Evolutionary conservation across 2,329 filamentous ascomycete species (phyloP).

Genomic region (Microdochium trichocladiopsis): DNA sequence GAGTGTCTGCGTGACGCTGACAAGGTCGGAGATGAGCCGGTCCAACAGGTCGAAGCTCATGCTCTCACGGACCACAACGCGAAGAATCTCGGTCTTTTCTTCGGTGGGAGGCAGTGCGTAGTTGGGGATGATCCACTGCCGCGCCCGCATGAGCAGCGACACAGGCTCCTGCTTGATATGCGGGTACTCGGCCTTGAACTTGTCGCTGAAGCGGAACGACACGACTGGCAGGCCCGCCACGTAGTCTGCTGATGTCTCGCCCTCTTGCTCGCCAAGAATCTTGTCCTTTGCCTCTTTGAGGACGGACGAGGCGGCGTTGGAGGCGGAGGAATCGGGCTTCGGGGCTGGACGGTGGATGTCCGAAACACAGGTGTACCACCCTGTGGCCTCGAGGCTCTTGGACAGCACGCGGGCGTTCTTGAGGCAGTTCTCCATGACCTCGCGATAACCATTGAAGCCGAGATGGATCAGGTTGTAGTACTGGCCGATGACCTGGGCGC

Average conservation of each 20-base stretch:
- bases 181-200: conserved; percentile 52
- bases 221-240: conserved; percentile 61
- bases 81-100: conserved; percentile 56
- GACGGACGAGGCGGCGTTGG: conserved; percentile 14
- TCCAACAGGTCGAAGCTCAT: conserved; percentile 64
- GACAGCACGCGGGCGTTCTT: conserved; percentile 57
- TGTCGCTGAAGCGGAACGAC: conserved; percentile 56
- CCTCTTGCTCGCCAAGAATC: conserved; percentile 23
- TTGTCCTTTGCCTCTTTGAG: conserved; percentile 24
- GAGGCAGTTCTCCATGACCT: conserved; percentile 60
- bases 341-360: conserved; percentile 51
- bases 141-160: conserved; percentile 54
- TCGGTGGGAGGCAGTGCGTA: conserved; percentile 59
- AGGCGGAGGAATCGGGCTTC: conserved; percentile 30
- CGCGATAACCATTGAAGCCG: conserved; percentile 57
- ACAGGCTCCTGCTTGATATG: conserved; percentile 59
- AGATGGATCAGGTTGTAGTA: conserved; percentile 70
- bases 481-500: conserved; percentile 62
- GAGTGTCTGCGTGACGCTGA: conserved; percentile 51
- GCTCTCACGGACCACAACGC: conserved; percentile 60
- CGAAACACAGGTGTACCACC: conserved; percentile 58
- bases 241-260: conserved; percentile 51
- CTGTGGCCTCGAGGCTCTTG: conserved; percentile 55
- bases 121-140: conserved; percentile 67
- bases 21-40: conserved; percentile 53